Percentiles rank a stretch among this genome's conserved stretches.
These are phyloP conservation scores for Pilasporangium apinafurcum DNA, from an alignment of 352 stramenopile species.

Conservation along the genomic window DNA sequence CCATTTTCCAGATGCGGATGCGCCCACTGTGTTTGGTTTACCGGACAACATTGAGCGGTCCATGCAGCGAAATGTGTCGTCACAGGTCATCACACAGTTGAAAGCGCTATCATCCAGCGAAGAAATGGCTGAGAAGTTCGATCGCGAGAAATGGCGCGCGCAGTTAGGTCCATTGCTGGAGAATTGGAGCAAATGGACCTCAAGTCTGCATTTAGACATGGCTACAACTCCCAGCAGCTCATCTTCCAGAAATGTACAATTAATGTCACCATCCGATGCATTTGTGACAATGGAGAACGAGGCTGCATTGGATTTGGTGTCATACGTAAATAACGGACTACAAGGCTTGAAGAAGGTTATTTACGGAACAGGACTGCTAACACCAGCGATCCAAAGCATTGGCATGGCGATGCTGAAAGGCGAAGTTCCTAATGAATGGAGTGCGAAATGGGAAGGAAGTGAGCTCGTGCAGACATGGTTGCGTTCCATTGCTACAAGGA, in stretches of 20 bases:
- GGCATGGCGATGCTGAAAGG: conserved; percentile 71
- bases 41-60: conserved; percentile 94
- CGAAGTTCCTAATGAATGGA: conserved; percentile 75
- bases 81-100: conserved; percentile 82
- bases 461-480: conserved; percentile 77
- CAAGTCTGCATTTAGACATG: conserved; percentile 42
- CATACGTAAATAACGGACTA: conserved; percentile 68
- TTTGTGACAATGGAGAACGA: conserved; percentile 91
- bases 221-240: conserved; percentile 7
- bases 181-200: conserved; percentile 83
- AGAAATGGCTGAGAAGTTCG: conserved; percentile 66
- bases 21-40: conserved; percentile 86
- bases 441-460: conserved; percentile 73
- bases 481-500: conserved; percentile 66
- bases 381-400: conserved; percentile 80
- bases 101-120: conserved; percentile 74
- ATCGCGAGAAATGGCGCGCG: conserved; percentile 88
- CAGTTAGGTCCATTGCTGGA: conserved; percentile 88
- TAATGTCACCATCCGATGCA: conserved; percentile 72
- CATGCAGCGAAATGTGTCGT: conserved; percentile 87
- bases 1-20: conserved; percentile 60
- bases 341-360: conserved; percentile 85
- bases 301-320: conserved; percentile 62
- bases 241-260: conserved; percentile 29
- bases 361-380: conserved; percentile 88